phyloP scores from a whole-genome alignment of 352 stramenopile species.

The Phytophthora quininea region DNA sequence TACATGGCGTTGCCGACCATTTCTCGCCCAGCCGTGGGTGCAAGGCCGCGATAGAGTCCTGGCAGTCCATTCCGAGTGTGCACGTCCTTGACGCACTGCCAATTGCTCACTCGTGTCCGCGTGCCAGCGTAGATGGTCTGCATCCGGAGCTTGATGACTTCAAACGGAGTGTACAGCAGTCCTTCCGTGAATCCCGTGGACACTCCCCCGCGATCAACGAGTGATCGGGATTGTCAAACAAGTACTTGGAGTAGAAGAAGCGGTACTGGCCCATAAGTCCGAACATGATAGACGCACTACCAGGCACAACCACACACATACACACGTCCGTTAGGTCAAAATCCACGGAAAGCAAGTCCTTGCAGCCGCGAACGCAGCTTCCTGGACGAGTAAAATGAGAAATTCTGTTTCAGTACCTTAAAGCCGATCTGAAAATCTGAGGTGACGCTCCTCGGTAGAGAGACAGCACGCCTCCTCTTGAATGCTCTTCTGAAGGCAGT shows the following conservation, averaged over 20 bases:
- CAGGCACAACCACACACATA: conserved; percentile 1
- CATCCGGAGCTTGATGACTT: conserved; percentile 81
- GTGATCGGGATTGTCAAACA: conserved; percentile 60
- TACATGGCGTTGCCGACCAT: conserved; percentile 89
- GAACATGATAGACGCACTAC: conserved; percentile 68
- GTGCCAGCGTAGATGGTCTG: conserved; percentile 66
- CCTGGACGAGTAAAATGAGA: background rate
- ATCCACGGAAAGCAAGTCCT: no score
- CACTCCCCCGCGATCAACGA: conserved; percentile 56
- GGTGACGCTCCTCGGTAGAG: conserved; percentile 73
- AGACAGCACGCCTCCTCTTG: conserved; percentile 56
- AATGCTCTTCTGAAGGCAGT: conserved; percentile 66
- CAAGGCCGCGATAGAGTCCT: conserved; percentile 80
- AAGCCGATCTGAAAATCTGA: conserved; percentile 69
- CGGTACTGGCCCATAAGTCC: conserved; percentile 78
- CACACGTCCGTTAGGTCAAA: background rate
- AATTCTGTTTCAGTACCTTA: conserved; percentile 42
- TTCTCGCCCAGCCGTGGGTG: conserved; percentile 68
- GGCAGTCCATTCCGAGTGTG: conserved; percentile 61
- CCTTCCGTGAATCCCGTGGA: conserved; percentile 69
- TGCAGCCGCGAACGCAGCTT: no score
- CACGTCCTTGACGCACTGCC: conserved; percentile 71
- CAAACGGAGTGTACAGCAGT: conserved; percentile 75
- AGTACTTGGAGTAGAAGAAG: conserved; percentile 70
- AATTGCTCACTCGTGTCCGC: conserved; percentile 72